Evolutionary conservation across 257 asterid species (phyloP).

Genomic region (Sherardia arvensis): DNA sequence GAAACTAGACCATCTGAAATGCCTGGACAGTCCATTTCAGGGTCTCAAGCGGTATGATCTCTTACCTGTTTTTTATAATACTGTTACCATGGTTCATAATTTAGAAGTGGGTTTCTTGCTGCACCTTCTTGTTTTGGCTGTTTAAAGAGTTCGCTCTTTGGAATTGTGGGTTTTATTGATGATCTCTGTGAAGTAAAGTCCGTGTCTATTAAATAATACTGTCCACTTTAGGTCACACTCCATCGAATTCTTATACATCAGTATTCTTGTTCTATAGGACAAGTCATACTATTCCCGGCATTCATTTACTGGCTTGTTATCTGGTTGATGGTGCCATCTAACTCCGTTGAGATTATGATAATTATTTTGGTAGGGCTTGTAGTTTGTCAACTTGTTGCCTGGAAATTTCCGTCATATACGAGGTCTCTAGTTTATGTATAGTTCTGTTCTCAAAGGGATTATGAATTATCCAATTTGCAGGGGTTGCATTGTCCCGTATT

Average conservation of each 20-base stretch:
- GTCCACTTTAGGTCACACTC: not conserved
- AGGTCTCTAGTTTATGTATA: not conserved
- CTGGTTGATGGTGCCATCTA: not conserved
- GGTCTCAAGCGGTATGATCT: slow-evolving; percentile 48
- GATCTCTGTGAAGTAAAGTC: not conserved
- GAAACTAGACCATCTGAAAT: slow-evolving; percentile 32
- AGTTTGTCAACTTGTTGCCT: not conserved
- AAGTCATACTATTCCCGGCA: not conserved
- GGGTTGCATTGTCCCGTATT: not conserved
- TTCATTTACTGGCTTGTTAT: not conserved
- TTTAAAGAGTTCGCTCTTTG: not conserved
- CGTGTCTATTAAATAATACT: not conserved
- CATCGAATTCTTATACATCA: not conserved
- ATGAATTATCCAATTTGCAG: not conserved
- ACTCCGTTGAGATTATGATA: not conserved
- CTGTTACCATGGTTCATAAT: not conserved
- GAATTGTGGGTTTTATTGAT: not conserved
- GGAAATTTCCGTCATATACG: not conserved
- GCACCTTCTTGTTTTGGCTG: not conserved
- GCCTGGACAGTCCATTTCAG: slow-evolving; percentile 36
- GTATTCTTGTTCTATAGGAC: not conserved
- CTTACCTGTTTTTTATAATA: slow-evolving; percentile 7
- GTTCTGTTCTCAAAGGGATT: not conserved
- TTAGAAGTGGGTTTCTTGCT: not conserved
- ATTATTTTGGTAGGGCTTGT: not conserved